phyloP scores from a whole-genome alignment of 768 basidiomycete genomes.

The Mycena amicta region DNA sequence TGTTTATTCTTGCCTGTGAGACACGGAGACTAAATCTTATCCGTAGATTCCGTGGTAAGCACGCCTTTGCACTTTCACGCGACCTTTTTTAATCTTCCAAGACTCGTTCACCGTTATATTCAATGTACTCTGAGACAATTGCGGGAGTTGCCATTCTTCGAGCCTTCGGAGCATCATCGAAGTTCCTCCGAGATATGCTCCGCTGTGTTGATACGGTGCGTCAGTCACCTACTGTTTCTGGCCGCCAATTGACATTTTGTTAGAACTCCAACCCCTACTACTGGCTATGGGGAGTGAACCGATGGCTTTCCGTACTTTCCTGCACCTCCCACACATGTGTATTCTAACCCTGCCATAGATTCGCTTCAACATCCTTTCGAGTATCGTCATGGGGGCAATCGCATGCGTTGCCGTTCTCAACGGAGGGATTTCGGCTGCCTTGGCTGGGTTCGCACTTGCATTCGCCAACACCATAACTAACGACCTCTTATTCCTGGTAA shows the following conservation, averaged over 20 bases:
- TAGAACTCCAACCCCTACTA: constrained; percentile 73
- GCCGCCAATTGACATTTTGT: not conserved
- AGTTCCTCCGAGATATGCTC: constrained; percentile 84
- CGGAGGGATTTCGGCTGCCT: constrained; percentile 73
- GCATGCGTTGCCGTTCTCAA: constrained; percentile 67
- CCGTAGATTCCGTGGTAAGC: constrained; percentile 45
- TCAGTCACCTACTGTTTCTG: constrained; percentile 8
- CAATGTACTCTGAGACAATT: constrained; percentile 59
- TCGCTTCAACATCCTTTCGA: constrained; percentile 83
- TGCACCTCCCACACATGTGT: too few species aligned
- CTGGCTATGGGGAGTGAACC: constrained; percentile 94
- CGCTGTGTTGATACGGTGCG: constrained; percentile 78
- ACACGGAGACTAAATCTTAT: too few species aligned
- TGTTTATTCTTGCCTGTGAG: too few species aligned
- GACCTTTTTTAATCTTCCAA: not conserved
- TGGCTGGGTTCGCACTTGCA: constrained; percentile 85
- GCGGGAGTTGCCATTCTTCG: constrained; percentile 73
- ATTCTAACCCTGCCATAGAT: constrained; percentile 10
- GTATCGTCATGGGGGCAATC: constrained; percentile 71
- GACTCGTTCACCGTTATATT: constrained; percentile 50
- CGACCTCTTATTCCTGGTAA: constrained; percentile 72
- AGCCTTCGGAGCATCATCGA: constrained; percentile 86
- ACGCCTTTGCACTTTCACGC: not conserved
- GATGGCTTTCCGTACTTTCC: constrained; percentile 87
- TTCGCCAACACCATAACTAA: constrained; percentile 78